These are phyloP conservation scores for Petunia hybrid DNA, from an alignment of 305 asterid species.

Conservation along the genomic window DNA sequence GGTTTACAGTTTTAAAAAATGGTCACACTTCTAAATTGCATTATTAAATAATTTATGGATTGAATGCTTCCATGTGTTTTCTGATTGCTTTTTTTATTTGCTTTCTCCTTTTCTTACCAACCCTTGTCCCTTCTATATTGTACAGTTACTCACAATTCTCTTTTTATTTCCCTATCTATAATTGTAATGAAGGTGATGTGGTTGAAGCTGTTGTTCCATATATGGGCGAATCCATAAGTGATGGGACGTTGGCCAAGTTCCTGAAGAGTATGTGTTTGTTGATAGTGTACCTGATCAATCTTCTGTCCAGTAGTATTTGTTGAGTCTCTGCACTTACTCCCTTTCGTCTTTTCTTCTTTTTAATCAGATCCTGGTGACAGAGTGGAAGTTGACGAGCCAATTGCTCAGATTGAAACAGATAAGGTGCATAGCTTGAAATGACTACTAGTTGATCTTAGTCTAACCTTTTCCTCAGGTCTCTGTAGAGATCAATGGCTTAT, in stretches of 20 bases:
- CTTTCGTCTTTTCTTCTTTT: slow-evolving; percentile 31
- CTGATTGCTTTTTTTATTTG: neutral
- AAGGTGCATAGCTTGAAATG: slow-evolving; percentile 60
- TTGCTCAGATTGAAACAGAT: slow-evolving; percentile 98
- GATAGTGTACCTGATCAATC: neutral
- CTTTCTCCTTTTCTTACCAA: slow-evolving; percentile 6
- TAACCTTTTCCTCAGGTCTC: slow-evolving; percentile 32
- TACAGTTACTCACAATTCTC: slow-evolving; percentile 18
- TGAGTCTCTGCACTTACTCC: slow-evolving; percentile 25
- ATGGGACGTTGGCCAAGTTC: slow-evolving; percentile 92
- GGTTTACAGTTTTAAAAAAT: neutral
- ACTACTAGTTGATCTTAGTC: slow-evolving; percentile 11
- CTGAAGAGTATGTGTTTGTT: slow-evolving; percentile 73
- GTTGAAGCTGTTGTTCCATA: slow-evolving; percentile 95
- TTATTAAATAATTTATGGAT: neutral
- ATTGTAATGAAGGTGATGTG: slow-evolving; percentile 64
- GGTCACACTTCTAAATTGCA: neutral
- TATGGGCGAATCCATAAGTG: slow-evolving; percentile 98
- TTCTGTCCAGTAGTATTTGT: slow-evolving; percentile 21
- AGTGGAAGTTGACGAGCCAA: slow-evolving; percentile 90
- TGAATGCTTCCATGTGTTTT: neutral
- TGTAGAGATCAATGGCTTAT: slow-evolving; percentile 31
- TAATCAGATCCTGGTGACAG: slow-evolving; percentile 89
- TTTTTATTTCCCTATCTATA: slow-evolving; percentile 31
- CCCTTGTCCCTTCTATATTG: slow-evolving; percentile 16